Evolutionary conservation across 164 flowering plant species (phyloP), one percentile per base, ranked within the genome.

Genomic region (Taxillus chinensis): DNA sequence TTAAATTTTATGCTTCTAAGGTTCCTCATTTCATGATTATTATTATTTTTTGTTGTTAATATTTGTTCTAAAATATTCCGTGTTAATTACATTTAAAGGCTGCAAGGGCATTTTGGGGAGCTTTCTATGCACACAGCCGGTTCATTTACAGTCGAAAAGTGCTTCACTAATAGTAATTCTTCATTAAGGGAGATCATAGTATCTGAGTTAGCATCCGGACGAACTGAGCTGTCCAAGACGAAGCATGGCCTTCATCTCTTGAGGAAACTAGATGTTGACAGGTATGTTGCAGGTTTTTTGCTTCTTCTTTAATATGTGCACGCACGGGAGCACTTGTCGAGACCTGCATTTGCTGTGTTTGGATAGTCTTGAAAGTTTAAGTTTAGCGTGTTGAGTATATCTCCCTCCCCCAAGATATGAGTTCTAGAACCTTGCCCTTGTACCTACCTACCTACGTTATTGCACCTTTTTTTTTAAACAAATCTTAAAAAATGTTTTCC

Each of bases 201-300:
- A 60, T 75, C 89, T 45, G 98, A 88, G 64, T 57, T 88, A 57
- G 63, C 75, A 67, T 78, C 76, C 66, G 76, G 86, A 63, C 83
- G 76, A 67, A 27, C 74, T 53, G 87, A 84, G 40, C 84, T 93
- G 56, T 85, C 87, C 54, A 93, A 80, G 79, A 86, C 90, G 58
- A 90, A 78, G 69, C 97, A 93, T 60, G 97, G 98, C 14, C 96
- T 96, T 50, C 73, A 78, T 73, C 86, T 93, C 57, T 64, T 88
- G 66, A 84, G 84, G 79, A 86, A 74, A 72, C 73, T 90, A 64
- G 96, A 90, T 66, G 79, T 84, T 62, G 86, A 84, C 43, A 81
- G 90, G 97, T 88, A 81, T 76, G 85, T 61, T 42, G 27, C 62
- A 38, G 59, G 8, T 16, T 50, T 4, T 41, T 14, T 5, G 9